These are phyloP conservation scores for Trichoderma sp. DNA, from an alignment of 2,329 filamentous ascomycete genomes.

Conservation along the genomic window DNA sequence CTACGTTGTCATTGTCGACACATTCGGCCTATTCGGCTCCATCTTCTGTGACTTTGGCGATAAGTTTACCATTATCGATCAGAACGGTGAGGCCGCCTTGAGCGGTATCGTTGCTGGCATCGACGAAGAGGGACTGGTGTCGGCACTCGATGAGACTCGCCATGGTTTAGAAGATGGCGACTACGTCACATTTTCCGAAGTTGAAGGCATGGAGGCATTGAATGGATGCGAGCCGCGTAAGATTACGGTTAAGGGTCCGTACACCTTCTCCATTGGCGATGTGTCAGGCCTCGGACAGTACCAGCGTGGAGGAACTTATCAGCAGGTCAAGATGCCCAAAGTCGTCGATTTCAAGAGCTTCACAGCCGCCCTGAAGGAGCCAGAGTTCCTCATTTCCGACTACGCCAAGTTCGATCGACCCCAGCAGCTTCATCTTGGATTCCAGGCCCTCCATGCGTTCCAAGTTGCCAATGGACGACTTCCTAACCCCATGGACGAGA, in stretches of 20 bases:
- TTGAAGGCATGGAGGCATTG: slow-evolving; percentile 86
- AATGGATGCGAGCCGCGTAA: slow-evolving; percentile 84
- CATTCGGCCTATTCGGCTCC: slow-evolving; percentile 88
- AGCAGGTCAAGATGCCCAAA: slow-evolving; percentile 98
- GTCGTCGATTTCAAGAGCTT: slow-evolving; percentile 84
- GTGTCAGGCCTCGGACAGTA: slow-evolving; percentile 85
- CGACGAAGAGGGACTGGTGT: slow-evolving; percentile 85
- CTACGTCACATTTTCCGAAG: slow-evolving; percentile 89
- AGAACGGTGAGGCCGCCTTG: slow-evolving; percentile 83
- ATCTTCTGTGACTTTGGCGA: slow-evolving; percentile 98
- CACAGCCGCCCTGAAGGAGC: slow-evolving; percentile 73
- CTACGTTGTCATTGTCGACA: slow-evolving; percentile 82
- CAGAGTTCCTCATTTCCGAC: slow-evolving; percentile 87
- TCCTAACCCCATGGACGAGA: slow-evolving; percentile 79
- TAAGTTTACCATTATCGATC: slow-evolving; percentile 85
- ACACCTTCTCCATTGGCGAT: slow-evolving; percentile 95
- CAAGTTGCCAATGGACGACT: slow-evolving; percentile 70
- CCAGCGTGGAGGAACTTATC: slow-evolving; percentile 81
- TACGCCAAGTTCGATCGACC: slow-evolving; percentile 98
- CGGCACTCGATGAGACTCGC: slow-evolving; percentile 87
- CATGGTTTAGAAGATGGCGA: slow-evolving; percentile 96
- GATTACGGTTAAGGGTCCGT: slow-evolving; percentile 90
- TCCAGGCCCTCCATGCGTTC: slow-evolving; percentile 90
- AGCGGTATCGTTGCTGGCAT: slow-evolving; percentile 89
- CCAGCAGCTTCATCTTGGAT: slow-evolving; percentile 83